Percentiles rank a stretch among this genome's conserved stretches.
These are phyloP conservation scores for Alloteropsis semialata DNA, from an alignment of 176 grass and related monocot species.

Conservation along the genomic window DNA sequence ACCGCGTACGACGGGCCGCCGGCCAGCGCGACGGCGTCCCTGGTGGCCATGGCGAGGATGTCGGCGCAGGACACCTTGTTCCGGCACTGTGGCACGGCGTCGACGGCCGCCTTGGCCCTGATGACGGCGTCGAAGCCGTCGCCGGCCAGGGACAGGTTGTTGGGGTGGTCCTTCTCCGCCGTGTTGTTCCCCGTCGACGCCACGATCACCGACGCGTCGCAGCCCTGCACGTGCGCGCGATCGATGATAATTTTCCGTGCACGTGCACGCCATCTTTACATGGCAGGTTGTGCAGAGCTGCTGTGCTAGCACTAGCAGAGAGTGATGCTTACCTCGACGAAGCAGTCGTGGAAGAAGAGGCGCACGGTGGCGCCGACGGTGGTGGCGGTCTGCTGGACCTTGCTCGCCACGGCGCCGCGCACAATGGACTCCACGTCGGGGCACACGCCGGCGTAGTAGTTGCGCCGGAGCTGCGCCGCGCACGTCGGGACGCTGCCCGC, in stretches of 20 bases:
- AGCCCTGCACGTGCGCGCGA: slow-evolving; percentile 21
- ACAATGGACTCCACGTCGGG: slow-evolving; percentile 56
- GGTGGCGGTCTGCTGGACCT: slow-evolving; percentile 32
- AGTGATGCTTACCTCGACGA: slow-evolving; percentile 45
- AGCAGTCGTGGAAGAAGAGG: slow-evolving; percentile 94
- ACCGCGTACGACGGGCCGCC: slow-evolving; percentile 67
- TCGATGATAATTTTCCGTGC: no score
- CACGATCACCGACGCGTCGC: slow-evolving; percentile 64
- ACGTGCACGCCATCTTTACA: no score
- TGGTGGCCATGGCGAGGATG: slow-evolving; percentile 60
- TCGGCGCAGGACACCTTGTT: slow-evolving; percentile 67
- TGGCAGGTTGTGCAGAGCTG: no score
- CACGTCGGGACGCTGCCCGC: not conserved
- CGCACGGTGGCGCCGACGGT: slow-evolving; percentile 51
- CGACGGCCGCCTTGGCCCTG: slow-evolving; percentile 52
- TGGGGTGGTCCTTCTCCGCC: slow-evolving; percentile 52
- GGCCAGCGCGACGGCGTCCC: slow-evolving; percentile 52
- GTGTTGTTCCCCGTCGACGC: slow-evolving; percentile 42
- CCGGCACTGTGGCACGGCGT: slow-evolving; percentile 55
- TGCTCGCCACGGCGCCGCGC: slow-evolving; percentile 27
- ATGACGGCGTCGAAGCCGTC: slow-evolving; percentile 63
- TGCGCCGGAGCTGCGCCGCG: slow-evolving; percentile 24
- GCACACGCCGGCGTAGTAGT: slow-evolving; percentile 51
- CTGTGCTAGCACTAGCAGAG: no score
- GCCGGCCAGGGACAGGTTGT: slow-evolving; percentile 52